Conservation (phyloP, 192 early-diverging fungal species). For the Coemansia erecta region DNA sequence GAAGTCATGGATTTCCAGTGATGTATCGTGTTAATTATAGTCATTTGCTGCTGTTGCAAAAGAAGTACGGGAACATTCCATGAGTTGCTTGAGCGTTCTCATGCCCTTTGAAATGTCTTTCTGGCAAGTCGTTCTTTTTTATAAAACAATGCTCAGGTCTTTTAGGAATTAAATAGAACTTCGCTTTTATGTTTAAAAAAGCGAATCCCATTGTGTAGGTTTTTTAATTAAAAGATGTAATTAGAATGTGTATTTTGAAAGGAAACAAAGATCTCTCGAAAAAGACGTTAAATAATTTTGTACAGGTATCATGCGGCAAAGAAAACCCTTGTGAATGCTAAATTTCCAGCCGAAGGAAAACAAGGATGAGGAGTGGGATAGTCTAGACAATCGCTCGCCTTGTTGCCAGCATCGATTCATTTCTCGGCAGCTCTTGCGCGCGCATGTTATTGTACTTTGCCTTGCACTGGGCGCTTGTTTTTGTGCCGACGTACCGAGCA, state of each 20-base stretch:
- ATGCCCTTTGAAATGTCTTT: not conserved
- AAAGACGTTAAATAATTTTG: too few species aligned
- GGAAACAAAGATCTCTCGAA: too few species aligned
- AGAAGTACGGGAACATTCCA: too few species aligned
- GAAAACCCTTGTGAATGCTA: too few species aligned
- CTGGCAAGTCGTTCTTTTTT: not conserved
- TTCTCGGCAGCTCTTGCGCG: not conserved
- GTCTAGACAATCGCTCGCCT: too few species aligned
- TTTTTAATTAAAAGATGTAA: too few species aligned
- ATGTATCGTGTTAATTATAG: too few species aligned
- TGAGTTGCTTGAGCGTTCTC: not conserved
- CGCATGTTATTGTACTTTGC: conserved; percentile 40
- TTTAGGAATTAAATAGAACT: not conserved
- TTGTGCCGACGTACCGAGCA: conserved; percentile 15
- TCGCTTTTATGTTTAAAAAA: too few species aligned
- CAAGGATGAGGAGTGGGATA: not conserved
- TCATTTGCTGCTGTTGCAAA: too few species aligned
- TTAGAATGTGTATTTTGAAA: too few species aligned
- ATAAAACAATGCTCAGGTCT: not conserved
- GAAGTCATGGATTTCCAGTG: conserved; percentile 55
- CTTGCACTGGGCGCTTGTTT: conserved; percentile 33
- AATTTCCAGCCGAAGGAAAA: not conserved
- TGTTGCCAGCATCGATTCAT: not conserved
- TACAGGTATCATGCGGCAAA: too few species aligned
- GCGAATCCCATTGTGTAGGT: too few species aligned